These are phyloP conservation scores for Podila horticola DNA, from an alignment of 192 early-diverging fungal species.

Conservation along the genomic window DNA sequence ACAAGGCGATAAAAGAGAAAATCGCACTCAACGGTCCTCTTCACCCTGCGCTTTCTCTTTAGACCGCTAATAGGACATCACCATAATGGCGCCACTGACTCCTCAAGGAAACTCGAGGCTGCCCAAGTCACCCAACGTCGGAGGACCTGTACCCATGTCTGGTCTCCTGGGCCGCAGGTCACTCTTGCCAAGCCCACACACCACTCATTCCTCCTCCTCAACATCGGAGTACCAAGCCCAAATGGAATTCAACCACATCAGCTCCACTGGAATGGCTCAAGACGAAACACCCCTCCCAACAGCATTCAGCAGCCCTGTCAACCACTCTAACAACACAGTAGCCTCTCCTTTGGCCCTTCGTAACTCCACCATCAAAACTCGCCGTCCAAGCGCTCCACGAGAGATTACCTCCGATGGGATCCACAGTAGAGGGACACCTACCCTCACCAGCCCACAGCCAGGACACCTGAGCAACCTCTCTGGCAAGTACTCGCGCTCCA, in stretches of 20 bases:
- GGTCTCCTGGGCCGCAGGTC: slow-evolving; percentile 17
- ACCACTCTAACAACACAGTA: not conserved
- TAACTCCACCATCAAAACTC: not conserved
- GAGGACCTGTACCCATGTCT: slow-evolving; percentile 31
- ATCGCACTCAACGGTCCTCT: too few species aligned
- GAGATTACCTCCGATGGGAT: too few species aligned
- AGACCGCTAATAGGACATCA: not conserved
- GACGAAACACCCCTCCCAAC: not conserved
- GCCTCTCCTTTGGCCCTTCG: not conserved
- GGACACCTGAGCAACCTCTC: too few species aligned
- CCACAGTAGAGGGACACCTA: too few species aligned
- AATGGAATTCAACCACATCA: too few species aligned
- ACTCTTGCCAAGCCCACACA: slow-evolving; percentile 18
- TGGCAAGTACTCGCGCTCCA: too few species aligned
- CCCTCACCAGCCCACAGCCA: too few species aligned
- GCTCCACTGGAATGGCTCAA: not conserved
- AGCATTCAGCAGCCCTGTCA: not conserved
- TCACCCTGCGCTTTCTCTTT: too few species aligned
- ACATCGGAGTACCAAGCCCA: not conserved
- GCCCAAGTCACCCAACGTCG: slow-evolving; percentile 24
- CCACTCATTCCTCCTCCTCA: slow-evolving; percentile 8
- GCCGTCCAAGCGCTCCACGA: not conserved
- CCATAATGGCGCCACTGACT: slow-evolving; percentile 27
- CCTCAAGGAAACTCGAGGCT: slow-evolving; percentile 35
- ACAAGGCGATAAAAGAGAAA: too few species aligned